phyloP scores from a whole-genome alignment of 495 filamentous ascomycete genomes.

The Corynascus novoguineensis region DNA sequence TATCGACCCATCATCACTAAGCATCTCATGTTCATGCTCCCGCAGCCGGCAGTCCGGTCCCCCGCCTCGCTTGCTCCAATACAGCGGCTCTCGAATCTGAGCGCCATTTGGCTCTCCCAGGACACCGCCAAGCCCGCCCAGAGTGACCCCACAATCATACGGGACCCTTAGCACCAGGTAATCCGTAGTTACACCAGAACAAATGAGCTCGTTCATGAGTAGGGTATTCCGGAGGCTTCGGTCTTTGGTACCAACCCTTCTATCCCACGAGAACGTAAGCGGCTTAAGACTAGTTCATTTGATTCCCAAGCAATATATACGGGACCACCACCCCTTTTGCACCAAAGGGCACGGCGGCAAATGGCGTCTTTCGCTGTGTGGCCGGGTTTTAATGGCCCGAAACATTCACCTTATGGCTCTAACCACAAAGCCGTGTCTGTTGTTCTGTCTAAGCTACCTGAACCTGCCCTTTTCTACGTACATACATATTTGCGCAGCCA shows the following conservation, averaged over 20 bases:
- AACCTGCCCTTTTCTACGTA: too few species aligned
- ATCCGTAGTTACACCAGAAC: too few species aligned
- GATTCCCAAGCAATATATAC: too few species aligned
- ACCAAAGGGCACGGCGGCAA: not conserved
- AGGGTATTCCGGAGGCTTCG: too few species aligned
- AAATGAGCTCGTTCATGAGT: too few species aligned
- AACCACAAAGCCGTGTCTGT: not conserved
- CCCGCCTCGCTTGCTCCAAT: not conserved
- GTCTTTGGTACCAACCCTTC: too few species aligned
- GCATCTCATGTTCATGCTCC: not conserved
- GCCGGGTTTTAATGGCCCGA: not conserved
- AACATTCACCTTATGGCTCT: not conserved
- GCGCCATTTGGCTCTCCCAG: not conserved
- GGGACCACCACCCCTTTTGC: too few species aligned
- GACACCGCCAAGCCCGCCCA: not conserved
- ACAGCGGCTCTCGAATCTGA: not conserved
- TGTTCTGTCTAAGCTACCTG: not conserved
- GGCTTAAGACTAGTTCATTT: too few species aligned
- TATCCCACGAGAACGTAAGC: too few species aligned
- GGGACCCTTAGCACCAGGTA: too few species aligned
- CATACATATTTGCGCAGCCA: too few species aligned
- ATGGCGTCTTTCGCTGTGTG: not conserved
- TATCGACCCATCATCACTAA: conserved; percentile 2
- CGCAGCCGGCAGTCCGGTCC: not conserved
- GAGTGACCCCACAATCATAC: too few species aligned